Conservation (phyloP, 2,329 filamentous ascomycete species). For the Cadophora gregata region DNA sequence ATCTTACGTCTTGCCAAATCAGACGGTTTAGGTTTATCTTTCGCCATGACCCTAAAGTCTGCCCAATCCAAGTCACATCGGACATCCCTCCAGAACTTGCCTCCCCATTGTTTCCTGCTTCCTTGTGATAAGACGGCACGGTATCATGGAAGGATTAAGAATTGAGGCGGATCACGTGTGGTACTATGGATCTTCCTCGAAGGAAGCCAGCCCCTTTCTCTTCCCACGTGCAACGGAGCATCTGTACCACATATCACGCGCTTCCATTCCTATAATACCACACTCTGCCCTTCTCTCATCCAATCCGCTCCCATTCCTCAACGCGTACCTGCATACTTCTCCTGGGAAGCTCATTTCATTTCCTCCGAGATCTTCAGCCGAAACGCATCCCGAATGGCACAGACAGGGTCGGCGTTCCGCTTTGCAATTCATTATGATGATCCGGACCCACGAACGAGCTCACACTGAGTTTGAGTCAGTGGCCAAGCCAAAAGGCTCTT, state of each 20-base stretch:
- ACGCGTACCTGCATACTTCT: conserved; percentile 19
- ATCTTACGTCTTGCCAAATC: not conserved
- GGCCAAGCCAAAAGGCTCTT: not conserved
- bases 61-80: conserved; percentile 1
- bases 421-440: not conserved
- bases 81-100: conserved; percentile 4
- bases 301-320: conserved; percentile 7
- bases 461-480: not conserved
- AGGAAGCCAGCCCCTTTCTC: not conserved
- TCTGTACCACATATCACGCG: not conserved
- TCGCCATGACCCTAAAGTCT: not conserved
- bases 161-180: conserved; percentile 9
- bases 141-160: not conserved
- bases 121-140: not conserved
- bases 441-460: conserved; percentile 2
- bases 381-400: not conserved
- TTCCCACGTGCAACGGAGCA: conserved; percentile 5
- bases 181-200: not conserved
- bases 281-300: not conserved
- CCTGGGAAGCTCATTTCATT: not conserved
- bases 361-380: conserved; percentile 14
- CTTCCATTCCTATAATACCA: not conserved
- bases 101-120: not conserved
- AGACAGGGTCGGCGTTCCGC: not conserved
- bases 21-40: not conserved